phyloP scores from a whole-genome alignment of 352 stramenopile genomes.

The Phytopythium ostracodes region DNA sequence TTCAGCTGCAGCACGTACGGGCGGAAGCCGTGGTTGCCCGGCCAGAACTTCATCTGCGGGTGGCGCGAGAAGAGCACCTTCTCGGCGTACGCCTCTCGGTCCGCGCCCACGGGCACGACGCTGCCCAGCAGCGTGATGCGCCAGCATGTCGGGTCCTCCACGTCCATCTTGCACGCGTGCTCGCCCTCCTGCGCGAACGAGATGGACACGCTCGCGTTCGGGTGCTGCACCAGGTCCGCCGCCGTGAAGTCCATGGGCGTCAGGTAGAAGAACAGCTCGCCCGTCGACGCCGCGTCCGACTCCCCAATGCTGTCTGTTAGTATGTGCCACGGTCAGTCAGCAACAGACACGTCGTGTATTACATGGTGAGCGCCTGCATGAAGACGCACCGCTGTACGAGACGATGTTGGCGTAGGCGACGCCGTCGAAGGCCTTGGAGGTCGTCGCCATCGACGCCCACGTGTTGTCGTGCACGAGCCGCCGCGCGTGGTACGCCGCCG shows the following conservation, averaged over 20 bases:
- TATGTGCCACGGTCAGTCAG: neutral
- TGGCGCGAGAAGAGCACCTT: constrained; percentile 72
- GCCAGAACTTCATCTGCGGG: constrained; percentile 66
- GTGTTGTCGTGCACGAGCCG: constrained; percentile 61
- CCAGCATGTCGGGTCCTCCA: constrained; percentile 71
- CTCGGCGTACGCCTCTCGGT: constrained; percentile 40
- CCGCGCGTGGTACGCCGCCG: constrained; percentile 37
- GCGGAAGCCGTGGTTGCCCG: constrained; percentile 48
- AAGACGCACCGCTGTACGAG: constrained; percentile 60
- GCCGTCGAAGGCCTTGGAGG: constrained; percentile 53
- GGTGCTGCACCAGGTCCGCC: constrained; percentile 48
- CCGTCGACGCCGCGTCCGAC: constrained; percentile 41
- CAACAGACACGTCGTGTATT: too few species aligned
- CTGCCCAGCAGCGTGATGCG: constrained; percentile 53
- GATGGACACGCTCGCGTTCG: constrained; percentile 53
- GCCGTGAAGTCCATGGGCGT: constrained; percentile 45
- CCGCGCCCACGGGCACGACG: constrained; percentile 37
- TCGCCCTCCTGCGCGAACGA: constrained; percentile 47
- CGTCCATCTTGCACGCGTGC: constrained; percentile 61
- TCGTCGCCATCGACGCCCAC: constrained; percentile 62
- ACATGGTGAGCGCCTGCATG: neutral
- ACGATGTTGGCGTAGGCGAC: constrained; percentile 49
- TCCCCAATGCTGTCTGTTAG: constrained; percentile 49
- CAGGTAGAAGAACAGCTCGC: constrained; percentile 71
- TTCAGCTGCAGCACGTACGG: constrained; percentile 53